Evolutionary conservation across 2,329 filamentous ascomycete genomes (phyloP), one percentile per base, ranked within the genome.

Genomic region (Stagonosporopsis chrysanthemi): DNA sequence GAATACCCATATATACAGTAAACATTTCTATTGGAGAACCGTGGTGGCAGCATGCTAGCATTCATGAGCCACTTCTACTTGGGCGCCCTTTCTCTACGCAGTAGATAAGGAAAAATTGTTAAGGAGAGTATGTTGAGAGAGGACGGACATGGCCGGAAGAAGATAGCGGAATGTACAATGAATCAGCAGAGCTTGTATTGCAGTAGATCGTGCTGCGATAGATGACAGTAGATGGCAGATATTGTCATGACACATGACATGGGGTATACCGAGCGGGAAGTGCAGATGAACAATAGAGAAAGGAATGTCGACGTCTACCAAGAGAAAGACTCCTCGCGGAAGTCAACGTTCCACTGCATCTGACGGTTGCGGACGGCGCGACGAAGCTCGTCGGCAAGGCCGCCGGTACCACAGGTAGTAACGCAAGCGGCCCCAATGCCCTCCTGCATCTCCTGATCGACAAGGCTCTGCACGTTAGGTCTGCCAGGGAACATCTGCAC

Each of bases 401-500:
- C 83, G 49, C 90, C 90, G 4, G 88, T 88, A 14, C 90, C 90
- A 68, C 90, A 93, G 2, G 92, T 90, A 15, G 88, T 89, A 41
- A 98, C 92, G 22, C 87, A 90, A 87, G 97, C 96, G 46, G 93
- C 92, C 8, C 95, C 95, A 51, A 91, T 81, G 74, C 95, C 91
- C 68, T 90, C 86, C 68, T 88, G 84, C 17, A 93, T 89, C 79
- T 97, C 94, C 77, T 90, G 89, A 62, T 87, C 83, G 43, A 98
- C 80, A n/a, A 98, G 79, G 0, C 90, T 86, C 19, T 87, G 84
- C 41, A 96, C 85, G 70, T 96, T 92, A 9, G 94, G 94, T 63
- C 93, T 87, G 2, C 95, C 94, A 1, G 92, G 90, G 75, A 91
- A 92, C 89, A 98, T 95, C 77, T 93, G 91, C 52, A 98, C 92